phyloP scores from a whole-genome alignment of 2,329 filamentous ascomycete species.

The Hypomyces rosellus region DNA sequence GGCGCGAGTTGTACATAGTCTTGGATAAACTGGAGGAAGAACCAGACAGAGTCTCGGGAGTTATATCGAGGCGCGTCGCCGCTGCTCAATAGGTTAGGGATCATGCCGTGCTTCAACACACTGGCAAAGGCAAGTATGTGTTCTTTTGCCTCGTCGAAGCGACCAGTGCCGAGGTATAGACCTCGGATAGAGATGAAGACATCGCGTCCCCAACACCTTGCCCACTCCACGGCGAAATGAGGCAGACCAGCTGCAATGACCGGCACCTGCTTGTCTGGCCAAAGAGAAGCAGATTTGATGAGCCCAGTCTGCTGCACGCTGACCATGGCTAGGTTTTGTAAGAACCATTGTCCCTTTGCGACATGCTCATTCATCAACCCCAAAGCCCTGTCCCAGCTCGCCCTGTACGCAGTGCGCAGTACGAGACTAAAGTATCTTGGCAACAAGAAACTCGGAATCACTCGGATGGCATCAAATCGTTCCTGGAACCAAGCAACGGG shows the following conservation, averaged over 20 bases:
- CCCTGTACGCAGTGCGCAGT: slow-evolving; percentile 79
- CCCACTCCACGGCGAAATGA: slow-evolving; percentile 91
- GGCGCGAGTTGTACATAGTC: slow-evolving; percentile 83
- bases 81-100: slow-evolving; percentile 85
- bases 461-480: slow-evolving; percentile 78
- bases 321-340: slow-evolving; percentile 83
- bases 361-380: slow-evolving; percentile 74
- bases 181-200: slow-evolving; percentile 94
- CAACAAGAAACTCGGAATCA: slow-evolving; percentile 79
- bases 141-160: slow-evolving; percentile 82
- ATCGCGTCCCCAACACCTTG: slow-evolving; percentile 93
- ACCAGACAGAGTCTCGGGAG: slow-evolving; percentile 94
- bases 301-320: slow-evolving; percentile 86
- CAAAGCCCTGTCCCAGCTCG: slow-evolving; percentile 71
- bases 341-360: slow-evolving; percentile 75
- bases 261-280: slow-evolving; percentile 76
- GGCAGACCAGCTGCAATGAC: slow-evolving; percentile 87
- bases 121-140: slow-evolving; percentile 94
- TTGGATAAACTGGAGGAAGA: slow-evolving; percentile 92
- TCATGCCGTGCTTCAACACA: slow-evolving; percentile 96
- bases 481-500: slow-evolving; percentile 74
- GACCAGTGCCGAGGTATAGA: slow-evolving; percentile 82
- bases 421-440: slow-evolving; percentile 91
- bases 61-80: slow-evolving; percentile 89
- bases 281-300: slow-evolving; percentile 84